Evolutionary conservation across 2,329 filamentous ascomycete species (phyloP).

Genomic region (Epichloe coenophiala): DNA sequence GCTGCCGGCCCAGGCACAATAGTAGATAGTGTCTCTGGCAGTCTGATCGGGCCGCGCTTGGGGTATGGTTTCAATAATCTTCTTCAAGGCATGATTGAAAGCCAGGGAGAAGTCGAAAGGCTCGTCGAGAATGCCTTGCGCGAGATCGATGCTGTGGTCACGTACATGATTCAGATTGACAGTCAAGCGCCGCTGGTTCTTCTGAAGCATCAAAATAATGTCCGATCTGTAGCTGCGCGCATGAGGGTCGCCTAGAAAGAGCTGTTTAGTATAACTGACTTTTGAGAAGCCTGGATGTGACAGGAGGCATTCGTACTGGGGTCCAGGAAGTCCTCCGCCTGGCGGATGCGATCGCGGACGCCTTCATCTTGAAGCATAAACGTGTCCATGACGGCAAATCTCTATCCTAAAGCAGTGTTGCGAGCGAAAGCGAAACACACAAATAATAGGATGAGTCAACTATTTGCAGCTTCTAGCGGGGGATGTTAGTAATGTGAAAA

Average conservation of each 20-base stretch:
- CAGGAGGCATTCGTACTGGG: slow-evolving; percentile 49
- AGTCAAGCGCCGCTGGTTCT: slow-evolving; percentile 48
- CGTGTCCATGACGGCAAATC: slow-evolving; percentile 46
- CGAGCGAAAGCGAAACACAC: background rate
- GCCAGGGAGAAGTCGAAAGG: slow-evolving; percentile 83
- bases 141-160: slow-evolving; percentile 74
- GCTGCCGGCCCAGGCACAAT: slow-evolving; percentile 92
- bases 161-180: slow-evolving; percentile 88
- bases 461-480: background rate
- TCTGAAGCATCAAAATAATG: slow-evolving; percentile 66
- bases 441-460: background rate
- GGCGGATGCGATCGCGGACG: slow-evolving; percentile 67
- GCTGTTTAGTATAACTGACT: background rate
- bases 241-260: slow-evolving; percentile 33
- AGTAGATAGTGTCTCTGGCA: slow-evolving; percentile 71
- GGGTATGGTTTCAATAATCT: slow-evolving; percentile 69
- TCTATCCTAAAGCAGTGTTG: background rate
- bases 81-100: slow-evolving; percentile 82
- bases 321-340: slow-evolving; percentile 87
- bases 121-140: slow-evolving; percentile 61
- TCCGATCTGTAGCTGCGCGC: slow-evolving; percentile 72
- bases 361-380: slow-evolving; percentile 73
- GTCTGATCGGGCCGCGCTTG: slow-evolving; percentile 64
- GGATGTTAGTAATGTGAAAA: background rate
- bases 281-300: background rate